Evolutionary conservation across 352 stramenopile genomes (phyloP), one percentile per base, ranked within the genome.

Genomic region (Pythium chondricola): DNA sequence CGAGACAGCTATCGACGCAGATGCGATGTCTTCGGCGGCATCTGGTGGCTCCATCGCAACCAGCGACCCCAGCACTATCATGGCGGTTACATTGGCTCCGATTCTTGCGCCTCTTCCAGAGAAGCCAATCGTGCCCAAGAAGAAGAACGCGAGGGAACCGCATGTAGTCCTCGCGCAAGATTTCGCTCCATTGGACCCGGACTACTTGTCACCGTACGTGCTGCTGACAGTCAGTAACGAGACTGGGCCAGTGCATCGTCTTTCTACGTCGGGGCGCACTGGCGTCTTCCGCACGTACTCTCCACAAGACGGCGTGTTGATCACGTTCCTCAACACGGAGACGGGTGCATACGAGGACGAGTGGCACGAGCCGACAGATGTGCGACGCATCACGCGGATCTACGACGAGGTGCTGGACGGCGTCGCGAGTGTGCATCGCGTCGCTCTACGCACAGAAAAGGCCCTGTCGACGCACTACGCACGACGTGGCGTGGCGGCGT

Each of bases 281-380:
- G 83, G 83, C 7, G 70, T 88, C 21, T 90, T 81, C 52, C 65
- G 79, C 6, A 62, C 68, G 1, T 83, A 56, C 56, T 74, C 62
- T 4, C 52, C 66, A 16, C 63, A 84, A 2, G 66, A 90, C 18
- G 78, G 77, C 38, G 73, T 95, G 27, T 52, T 93, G 24, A 67
- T 92, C 24, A 88, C 73, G 0, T 93, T 95, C 33, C 61, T 93
- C 16, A 95, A 92, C 52, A 90, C 77, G 0, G 83, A 95, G 41
- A 91, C 80, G 11, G 83, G 83, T 4, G 81, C 82, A 11, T 91
- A 86, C 44, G 83, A 95, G 58, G 81, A 93, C 30, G 76, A 93
- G 54, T 93, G 74, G 76, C 72, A 88, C 46, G 56, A 63, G 22
- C 73, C 83, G 16, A 80, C 70, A 37, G 69, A 92, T 52, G 74